phyloP scores from a whole-genome alignment of 352 stramenopile genomes.

The Hyaloperonospora arabidopsidis region DNA sequence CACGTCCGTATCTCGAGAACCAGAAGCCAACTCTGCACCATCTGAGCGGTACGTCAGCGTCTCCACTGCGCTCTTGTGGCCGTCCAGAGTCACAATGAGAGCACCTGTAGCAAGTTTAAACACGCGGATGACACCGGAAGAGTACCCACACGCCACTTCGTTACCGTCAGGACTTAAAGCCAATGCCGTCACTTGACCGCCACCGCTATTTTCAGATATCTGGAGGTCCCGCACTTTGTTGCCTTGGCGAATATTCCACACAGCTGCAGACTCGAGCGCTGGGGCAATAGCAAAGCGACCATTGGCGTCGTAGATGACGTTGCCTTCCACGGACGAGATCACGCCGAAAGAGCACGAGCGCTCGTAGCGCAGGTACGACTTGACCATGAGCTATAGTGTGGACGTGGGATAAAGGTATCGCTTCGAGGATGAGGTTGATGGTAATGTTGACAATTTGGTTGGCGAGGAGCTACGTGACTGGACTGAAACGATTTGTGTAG shows the following conservation, averaged over 20 bases:
- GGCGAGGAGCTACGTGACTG: conserved; percentile 10
- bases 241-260: conserved; percentile 90
- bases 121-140: conserved; percentile 64
- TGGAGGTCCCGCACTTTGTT: conserved; percentile 73
- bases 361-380: conserved; percentile 92
- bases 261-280: conserved; percentile 83
- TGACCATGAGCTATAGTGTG: conserved; percentile 73
- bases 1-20: conserved; percentile 88
- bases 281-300: conserved; percentile 82
- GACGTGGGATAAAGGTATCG: background rate
- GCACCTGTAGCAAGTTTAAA: conserved; percentile 72
- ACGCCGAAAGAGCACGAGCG: conserved; percentile 86
- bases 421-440: background rate
- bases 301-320: conserved; percentile 83
- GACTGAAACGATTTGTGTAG: too few relatives aligned
- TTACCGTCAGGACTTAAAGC: conserved; percentile 67
- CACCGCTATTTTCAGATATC: conserved; percentile 15
- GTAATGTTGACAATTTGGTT: conserved; percentile 6
- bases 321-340: conserved; percentile 82
- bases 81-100: conserved; percentile 82
- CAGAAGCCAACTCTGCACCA: conserved; percentile 75
- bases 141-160: conserved; percentile 81
- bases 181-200: conserved; percentile 74
- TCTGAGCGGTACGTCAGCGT: conserved; percentile 67
- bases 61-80: conserved; percentile 80